A percentile compares a stretch with the other conserved stretches of the same genome.
Evolutionary conservation across 176 grass and related monocot species (phyloP).

Genomic region (Tillandsia fasciculata): DNA sequence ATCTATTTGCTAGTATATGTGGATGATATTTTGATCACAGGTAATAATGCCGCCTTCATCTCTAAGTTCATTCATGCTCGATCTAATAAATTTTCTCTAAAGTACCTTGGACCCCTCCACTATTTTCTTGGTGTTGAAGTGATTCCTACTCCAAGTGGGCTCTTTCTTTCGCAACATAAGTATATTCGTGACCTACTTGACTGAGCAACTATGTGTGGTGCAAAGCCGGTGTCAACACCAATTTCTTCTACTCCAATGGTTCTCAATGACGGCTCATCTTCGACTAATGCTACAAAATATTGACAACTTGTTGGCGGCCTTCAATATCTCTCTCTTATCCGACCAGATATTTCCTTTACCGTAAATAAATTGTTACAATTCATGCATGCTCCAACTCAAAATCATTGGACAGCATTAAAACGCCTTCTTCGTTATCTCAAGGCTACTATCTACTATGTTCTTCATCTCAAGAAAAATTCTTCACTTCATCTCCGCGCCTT

Average conservation of each 20-base stretch:
- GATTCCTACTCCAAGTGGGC: no score
- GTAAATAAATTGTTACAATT: constrained; percentile 4
- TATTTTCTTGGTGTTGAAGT: constrained; percentile 8
- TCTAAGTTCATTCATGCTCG: not conserved
- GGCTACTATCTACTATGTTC: not conserved
- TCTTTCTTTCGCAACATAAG: not conserved
- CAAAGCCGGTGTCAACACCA: not conserved
- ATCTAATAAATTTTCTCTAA: not conserved
- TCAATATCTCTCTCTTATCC: not conserved
- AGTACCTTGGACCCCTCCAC: not conserved
- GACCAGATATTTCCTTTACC: not conserved
- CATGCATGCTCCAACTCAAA: not conserved
- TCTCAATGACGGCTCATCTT: not conserved
- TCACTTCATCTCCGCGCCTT: not conserved
- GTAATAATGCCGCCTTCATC: not conserved
- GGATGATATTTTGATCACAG: constrained; percentile 6
- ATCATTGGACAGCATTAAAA: not conserved
- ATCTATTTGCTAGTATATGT: constrained; percentile 6
- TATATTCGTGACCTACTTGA: constrained; percentile 2
- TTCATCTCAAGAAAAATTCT: not conserved
- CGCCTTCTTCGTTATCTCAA: constrained; percentile 3
- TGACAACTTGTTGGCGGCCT: not conserved
- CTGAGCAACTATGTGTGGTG: not conserved
- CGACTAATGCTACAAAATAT: not conserved
- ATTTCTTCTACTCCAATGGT: not conserved